Base-by-base conservation (phyloP, 495 filamentous ascomycete species). In the Barbatosphaeria neglecta region DNA sequence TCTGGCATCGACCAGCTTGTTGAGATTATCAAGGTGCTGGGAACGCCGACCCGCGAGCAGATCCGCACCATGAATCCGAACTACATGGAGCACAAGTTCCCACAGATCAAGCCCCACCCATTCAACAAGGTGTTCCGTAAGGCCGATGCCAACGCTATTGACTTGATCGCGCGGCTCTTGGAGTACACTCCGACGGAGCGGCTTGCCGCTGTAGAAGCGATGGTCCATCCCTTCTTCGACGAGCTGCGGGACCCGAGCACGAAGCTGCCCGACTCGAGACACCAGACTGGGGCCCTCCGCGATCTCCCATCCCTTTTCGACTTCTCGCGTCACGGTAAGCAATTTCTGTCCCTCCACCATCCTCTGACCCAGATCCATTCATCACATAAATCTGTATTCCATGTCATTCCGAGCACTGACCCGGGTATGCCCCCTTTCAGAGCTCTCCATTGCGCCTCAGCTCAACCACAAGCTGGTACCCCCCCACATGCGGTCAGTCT, bases 31-130 rank as follows among this genome's bases (percentile, higher is more conserved):
- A 99, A 97, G 70, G 92, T 99, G 45, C 75, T 99, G 46, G 92
- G 92, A 19, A 99, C 92, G 15, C 92, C 93, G 13, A 96, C 92
- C n/a, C 76, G 92, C 18, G 92, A 99, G 56, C 92, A 99, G 57
- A 99, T 99, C 59, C 87, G 92, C 45, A 99, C 92, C 41, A 99
- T 99, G 93, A 99, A 99, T 62, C 93, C 92, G 44, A 99, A 99
- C 66, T 97, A 99, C 66, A 99, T 99, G 92, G 92, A 97, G 67
- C 92, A 99, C 68, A 97, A 97, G 68, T 99, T 99, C 61, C 93
- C 92, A 37, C 92, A 99, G 61, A 99, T 99, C 75, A 99, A 99
- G 72, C 92, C 92, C 33, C 92, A 98, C 59, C 92, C 92, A 10
- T 98, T 98, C 75, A 90, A 85, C 62, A 98, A 97, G 77, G 92